phyloP scores from a whole-genome alignment of 129 eudicot species.

The Chrysanthemum makinoi region DNA sequence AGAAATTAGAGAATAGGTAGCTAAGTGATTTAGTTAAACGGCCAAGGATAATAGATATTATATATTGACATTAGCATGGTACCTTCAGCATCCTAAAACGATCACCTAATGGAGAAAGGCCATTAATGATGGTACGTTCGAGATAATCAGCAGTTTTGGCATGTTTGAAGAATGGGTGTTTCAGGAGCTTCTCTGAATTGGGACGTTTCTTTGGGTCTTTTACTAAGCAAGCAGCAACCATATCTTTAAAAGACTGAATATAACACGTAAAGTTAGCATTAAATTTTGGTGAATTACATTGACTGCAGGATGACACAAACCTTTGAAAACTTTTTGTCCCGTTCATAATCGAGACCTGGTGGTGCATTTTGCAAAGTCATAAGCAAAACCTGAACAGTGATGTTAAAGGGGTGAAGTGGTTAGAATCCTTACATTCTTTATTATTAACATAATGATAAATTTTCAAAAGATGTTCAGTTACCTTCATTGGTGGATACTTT shows the following conservation, averaged over 20 bases:
- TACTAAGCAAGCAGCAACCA: slow-evolving; percentile 94
- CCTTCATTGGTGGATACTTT: slow-evolving; percentile 98
- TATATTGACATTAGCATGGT: slow-evolving; percentile 26
- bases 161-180: slow-evolving; percentile 82
- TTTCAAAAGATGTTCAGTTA: slow-evolving; percentile 15
- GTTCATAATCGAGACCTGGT: slow-evolving; percentile 91
- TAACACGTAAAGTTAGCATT: slow-evolving; percentile 1
- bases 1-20: background rate
- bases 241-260: slow-evolving; percentile 73
- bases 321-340: slow-evolving; percentile 93
- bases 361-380: slow-evolving; percentile 98
- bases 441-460: background rate
- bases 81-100: slow-evolving; percentile 88
- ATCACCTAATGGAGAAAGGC: slow-evolving; percentile 76
- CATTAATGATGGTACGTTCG: slow-evolving; percentile 57
- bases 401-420: background rate
- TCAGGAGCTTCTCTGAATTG: slow-evolving; percentile 77
- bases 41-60: slow-evolving; percentile 7
- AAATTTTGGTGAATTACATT: background rate
- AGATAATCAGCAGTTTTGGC: slow-evolving; percentile 68
- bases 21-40: background rate
- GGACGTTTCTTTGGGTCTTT: slow-evolving; percentile 97
- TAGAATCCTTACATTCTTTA: background rate
- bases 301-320: slow-evolving; percentile 33
- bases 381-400: slow-evolving; percentile 55